Evolutionary conservation across 352 stramenopile species (phyloP).

Genomic region (Aphanomyces stellatus): DNA sequence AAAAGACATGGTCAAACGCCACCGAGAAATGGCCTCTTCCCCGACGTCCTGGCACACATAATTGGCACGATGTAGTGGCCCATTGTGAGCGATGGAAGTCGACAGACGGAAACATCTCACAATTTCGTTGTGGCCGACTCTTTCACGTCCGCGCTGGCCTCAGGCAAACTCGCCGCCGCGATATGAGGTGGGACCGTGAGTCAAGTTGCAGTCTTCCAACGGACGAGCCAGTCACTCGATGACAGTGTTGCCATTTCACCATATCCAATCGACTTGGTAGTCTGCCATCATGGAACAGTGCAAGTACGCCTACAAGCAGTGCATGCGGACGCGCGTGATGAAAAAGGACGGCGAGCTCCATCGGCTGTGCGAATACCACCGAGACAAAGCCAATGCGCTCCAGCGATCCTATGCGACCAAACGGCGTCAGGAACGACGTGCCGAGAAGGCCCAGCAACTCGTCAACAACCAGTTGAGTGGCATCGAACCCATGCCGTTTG

Average conservation of each 20-base stretch:
- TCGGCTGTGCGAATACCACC: constrained; percentile 17
- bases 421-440: background rate
- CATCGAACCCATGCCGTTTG: background rate
- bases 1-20: no score
- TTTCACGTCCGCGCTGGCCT: no score
- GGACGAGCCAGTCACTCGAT: no score
- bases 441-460: background rate
- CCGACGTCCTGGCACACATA: no score
- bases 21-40: no score
- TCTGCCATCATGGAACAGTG: background rate
- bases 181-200: no score
- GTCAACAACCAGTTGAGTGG: background rate
- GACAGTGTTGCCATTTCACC: background rate
- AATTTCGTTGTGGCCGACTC: no score
- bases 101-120: no score
- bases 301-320: constrained; percentile 22
- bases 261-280: background rate
- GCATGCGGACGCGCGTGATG: constrained; percentile 6
- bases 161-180: no score
- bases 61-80: no score
- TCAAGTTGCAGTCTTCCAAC: no score
- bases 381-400: constrained; percentile 19
- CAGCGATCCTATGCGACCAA: constrained; percentile 9
- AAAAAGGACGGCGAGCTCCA: constrained; percentile 21
- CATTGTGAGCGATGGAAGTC: no score